Conservation (phyloP, 306 rosid genomes). For the Acacia acuminata region DNA sequence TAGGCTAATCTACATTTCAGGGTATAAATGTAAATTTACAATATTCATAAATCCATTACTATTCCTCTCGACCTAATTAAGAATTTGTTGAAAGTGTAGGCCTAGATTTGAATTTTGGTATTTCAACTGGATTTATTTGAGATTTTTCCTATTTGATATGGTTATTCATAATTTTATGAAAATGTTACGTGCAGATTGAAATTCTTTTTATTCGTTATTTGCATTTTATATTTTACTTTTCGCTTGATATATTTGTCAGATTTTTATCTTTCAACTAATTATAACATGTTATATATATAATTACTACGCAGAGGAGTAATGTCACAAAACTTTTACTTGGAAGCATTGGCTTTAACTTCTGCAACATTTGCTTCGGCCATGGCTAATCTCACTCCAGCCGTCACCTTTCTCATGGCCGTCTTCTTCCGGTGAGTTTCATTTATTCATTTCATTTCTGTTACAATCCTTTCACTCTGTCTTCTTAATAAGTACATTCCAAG, state of each 20-base stretch:
- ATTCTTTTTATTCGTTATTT: not conserved
- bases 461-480: too few species aligned
- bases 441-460: not conserved
- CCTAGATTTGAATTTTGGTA: too few species aligned
- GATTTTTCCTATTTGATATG: too few species aligned
- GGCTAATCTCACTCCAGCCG: conserved; percentile 59
- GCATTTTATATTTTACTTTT: not conserved
- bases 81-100: too few species aligned
- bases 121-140: too few species aligned
- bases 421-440: conserved; percentile 38
- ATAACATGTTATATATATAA: not conserved
- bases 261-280: not conserved
- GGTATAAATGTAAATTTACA: too few species aligned
- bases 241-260: not conserved
- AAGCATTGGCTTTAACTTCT: conserved; percentile 56
- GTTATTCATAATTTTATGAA: not conserved
- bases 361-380: conserved; percentile 68
- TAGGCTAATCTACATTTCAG: too few species aligned
- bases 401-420: conserved; percentile 65
- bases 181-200: not conserved
- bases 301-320: conserved; percentile 52
- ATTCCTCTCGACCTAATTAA: too few species aligned
- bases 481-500: too few species aligned
- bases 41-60: too few species aligned
- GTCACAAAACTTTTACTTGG: conserved; percentile 59